phyloP scores from a whole-genome alignment of 768 basidiomycete species.

The Baorangia bicolor region DNA sequence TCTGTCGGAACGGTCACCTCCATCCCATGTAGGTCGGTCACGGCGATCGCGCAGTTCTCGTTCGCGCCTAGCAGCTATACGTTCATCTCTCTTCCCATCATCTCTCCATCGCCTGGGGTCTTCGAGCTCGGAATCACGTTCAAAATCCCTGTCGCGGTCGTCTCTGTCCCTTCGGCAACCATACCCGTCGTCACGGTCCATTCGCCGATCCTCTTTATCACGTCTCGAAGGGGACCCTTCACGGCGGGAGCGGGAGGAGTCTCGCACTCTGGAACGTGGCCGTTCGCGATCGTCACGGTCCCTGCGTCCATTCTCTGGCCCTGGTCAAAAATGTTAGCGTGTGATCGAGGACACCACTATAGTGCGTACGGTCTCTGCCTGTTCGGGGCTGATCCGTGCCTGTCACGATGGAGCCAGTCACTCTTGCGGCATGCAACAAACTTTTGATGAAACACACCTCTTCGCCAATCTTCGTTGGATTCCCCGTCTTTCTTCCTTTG shows the following conservation, averaged over 20 bases:
- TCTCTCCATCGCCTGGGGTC: constrained; percentile 79
- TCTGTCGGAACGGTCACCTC: constrained; percentile 45
- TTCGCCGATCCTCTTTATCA: constrained; percentile 42
- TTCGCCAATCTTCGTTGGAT: constrained; percentile 79
- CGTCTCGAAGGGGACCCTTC: constrained; percentile 55
- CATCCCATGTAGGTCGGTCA: constrained; percentile 50
- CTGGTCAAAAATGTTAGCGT: constrained; percentile 33
- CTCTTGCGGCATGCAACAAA: not conserved
- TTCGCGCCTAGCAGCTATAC: constrained; percentile 60
- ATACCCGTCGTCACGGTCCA: constrained; percentile 33
- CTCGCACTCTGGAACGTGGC: constrained; percentile 61
- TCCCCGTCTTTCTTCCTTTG: constrained; percentile 71
- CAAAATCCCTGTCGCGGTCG: constrained; percentile 42
- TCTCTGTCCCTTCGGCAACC: constrained; percentile 31
- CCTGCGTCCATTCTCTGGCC: constrained; percentile 52
- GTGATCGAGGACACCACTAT: not conserved
- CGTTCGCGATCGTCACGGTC: constrained; percentile 64
- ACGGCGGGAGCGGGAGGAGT: constrained; percentile 58
- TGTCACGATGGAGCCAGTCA: constrained; percentile 19
- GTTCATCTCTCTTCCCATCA: constrained; percentile 78
- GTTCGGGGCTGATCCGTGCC: constrained; percentile 50
- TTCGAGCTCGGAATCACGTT: constrained; percentile 55
- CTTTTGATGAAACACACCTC: constrained; percentile 50
- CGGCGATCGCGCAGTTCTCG: constrained; percentile 45
- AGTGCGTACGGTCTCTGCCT: constrained; percentile 56